Conservation (phyloP, 257 asterid genomes). For the Solanum habrochaites region DNA sequence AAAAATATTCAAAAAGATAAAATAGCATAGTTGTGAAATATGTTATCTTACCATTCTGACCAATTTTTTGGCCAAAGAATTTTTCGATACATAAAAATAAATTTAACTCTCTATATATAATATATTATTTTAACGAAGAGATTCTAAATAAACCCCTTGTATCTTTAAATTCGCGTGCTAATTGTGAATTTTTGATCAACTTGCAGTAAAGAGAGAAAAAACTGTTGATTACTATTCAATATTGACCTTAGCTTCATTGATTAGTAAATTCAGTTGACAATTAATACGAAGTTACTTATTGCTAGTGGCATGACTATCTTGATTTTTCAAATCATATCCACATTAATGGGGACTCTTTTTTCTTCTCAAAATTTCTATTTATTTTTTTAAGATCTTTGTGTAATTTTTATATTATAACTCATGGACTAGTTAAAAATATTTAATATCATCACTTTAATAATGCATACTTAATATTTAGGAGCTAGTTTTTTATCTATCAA, state of each 20-base stretch:
- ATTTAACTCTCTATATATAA: neutral
- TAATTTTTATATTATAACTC: neutral
- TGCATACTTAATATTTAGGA: neutral
- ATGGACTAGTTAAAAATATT: neutral
- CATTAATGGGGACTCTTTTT: neutral
- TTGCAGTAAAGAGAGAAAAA: neutral
- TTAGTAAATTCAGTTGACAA: neutral
- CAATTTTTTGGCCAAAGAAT: too few relatives aligned
- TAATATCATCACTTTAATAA: neutral
- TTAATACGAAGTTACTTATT: neutral
- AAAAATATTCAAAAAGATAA: too few relatives aligned
- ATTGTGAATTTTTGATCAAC: neutral
- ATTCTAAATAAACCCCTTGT: neutral
- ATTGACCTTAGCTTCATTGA: neutral
- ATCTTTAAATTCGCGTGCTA: neutral
- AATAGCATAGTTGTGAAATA: too few relatives aligned
- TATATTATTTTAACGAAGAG: accelerated
- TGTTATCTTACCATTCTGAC: too few relatives aligned
- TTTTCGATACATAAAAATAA: too few relatives aligned
- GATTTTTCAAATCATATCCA: neutral
- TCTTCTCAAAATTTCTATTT: neutral
- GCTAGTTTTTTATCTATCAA: neutral
- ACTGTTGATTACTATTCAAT: neutral
- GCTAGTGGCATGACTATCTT: neutral
- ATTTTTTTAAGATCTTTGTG: neutral